A percentile compares a stretch with the other conserved stretches of the same genome.
phyloP scores from a whole-genome alignment of 1,284 basidiomycete species.

The Tilletiaria anomala region DNA sequence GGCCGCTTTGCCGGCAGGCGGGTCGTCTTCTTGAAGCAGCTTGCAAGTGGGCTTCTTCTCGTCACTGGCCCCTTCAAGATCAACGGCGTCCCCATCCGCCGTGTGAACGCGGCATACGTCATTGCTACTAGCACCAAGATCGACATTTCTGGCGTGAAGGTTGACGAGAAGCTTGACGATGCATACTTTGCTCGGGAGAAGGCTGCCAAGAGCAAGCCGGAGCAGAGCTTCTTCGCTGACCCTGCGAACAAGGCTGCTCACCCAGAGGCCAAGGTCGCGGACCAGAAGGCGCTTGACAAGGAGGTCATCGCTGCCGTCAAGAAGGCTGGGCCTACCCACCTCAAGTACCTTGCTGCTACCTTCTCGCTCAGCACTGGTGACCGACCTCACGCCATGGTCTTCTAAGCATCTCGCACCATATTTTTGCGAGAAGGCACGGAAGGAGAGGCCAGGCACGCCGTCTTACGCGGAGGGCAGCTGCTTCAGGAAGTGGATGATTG shows the following conservation, averaged over 20 bases:
- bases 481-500: too few relatives aligned
- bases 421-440: too few relatives aligned
- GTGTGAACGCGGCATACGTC: slow-evolving; percentile 98
- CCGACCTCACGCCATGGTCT: slow-evolving; percentile 71
- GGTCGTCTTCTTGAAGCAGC: slow-evolving; percentile 95
- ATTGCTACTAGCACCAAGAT: slow-evolving; percentile 96
- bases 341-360: slow-evolving; percentile 82
- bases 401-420: too few relatives aligned
- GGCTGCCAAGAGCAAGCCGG: slow-evolving; percentile 69
- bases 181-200: slow-evolving; percentile 57
- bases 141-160: slow-evolving; percentile 56
- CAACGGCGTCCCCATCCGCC: slow-evolving; percentile 94
- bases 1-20: slow-evolving; percentile 97
- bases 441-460: too few relatives aligned
- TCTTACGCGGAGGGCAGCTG: too few relatives aligned
- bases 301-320: slow-evolving; percentile 71
- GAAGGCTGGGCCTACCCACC: slow-evolving; percentile 70
- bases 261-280: slow-evolving; percentile 72
- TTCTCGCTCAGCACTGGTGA: slow-evolving; percentile 91
- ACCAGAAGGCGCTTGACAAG: slow-evolving; percentile 84
- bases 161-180: slow-evolving; percentile 71
- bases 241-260: slow-evolving; percentile 80
- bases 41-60: slow-evolving; percentile 79
- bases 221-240: slow-evolving; percentile 90
- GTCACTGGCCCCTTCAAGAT: slow-evolving; percentile 97